Evolutionary conservation across 208 protist species (phyloP).

Genomic region (Leptomonas seymouri): DNA sequence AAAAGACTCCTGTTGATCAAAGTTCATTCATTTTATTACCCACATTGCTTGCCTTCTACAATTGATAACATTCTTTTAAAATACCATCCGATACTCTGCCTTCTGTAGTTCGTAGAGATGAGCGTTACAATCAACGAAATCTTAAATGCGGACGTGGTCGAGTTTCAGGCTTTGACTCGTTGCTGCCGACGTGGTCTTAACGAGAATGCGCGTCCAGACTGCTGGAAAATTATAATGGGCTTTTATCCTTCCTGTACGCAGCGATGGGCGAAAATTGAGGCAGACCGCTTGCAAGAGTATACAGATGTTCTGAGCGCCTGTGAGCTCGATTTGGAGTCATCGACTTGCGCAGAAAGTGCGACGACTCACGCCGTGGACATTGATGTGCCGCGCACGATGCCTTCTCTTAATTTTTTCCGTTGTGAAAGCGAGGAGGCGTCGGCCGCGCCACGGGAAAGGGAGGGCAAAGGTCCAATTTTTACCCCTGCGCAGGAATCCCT

Average conservation of each 20-base stretch:
- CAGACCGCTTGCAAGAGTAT: slow-evolving; percentile 18
- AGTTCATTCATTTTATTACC: no score
- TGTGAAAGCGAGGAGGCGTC: slow-evolving; percentile 8
- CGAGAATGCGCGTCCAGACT: slow-evolving; percentile 35
- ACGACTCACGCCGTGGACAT: slow-evolving; percentile 54
- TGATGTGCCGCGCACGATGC: slow-evolving; percentile 86
- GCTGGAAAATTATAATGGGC: slow-evolving; percentile 83
- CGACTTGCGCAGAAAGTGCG: not conserved
- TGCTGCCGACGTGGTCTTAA: slow-evolving; percentile 63
- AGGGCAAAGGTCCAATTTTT: not conserved
- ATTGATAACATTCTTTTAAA: not conserved
- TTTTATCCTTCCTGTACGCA: slow-evolving; percentile 44
- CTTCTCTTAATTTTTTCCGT: slow-evolving; percentile 79
- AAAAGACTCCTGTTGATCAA: no score
- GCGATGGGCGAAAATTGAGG: slow-evolving; percentile 42
- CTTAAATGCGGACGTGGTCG: slow-evolving; percentile 24
- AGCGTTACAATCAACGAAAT: slow-evolving; percentile 20
- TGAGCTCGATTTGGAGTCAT: slow-evolving; percentile 11
- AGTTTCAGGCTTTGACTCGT: slow-evolving; percentile 36
- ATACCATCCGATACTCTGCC: not conserved
- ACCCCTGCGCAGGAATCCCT: slow-evolving; percentile 57
- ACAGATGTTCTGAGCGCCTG: slow-evolving; percentile 18
- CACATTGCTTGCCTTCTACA: not conserved
- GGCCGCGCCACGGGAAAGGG: not conserved
- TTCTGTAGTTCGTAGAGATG: slow-evolving; percentile 16